Conservation (phyloP, 1,284 basidiomycete species). For the Sphagnurus paluster region DNA sequence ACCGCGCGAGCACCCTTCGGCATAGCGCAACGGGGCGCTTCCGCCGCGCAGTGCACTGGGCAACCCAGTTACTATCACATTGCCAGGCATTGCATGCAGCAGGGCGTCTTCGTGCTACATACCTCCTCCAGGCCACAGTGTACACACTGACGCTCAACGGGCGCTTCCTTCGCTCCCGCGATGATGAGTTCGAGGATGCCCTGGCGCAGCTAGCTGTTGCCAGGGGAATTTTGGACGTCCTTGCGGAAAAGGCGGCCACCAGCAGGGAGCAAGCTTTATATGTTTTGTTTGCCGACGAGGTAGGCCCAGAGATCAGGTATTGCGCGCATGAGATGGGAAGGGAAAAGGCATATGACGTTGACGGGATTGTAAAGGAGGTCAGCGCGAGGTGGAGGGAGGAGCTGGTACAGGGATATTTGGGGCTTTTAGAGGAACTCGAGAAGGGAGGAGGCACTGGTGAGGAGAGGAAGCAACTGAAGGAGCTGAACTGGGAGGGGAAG, state of each 20-base stretch:
- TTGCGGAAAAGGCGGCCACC: slow-evolving; percentile 70
- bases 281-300: slow-evolving; percentile 81
- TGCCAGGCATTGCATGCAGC: slow-evolving; percentile 63
- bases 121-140: slow-evolving; percentile 61
- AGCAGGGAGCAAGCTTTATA: slow-evolving; percentile 91
- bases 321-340: slow-evolving; percentile 86
- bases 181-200: slow-evolving; percentile 79
- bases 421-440: slow-evolving; percentile 54
- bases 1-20: slow-evolving; percentile 56
- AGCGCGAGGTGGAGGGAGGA: slow-evolving; percentile 58
- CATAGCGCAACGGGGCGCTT: slow-evolving; percentile 81
- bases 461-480: slow-evolving; percentile 55
- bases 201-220: slow-evolving; percentile 79
- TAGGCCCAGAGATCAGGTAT: slow-evolving; percentile 90
- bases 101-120: slow-evolving; percentile 53
- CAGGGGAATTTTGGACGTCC: slow-evolving; percentile 71
- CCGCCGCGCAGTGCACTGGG: slow-evolving; percentile 84
- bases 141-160: slow-evolving; percentile 76
- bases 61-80: slow-evolving; percentile 75
- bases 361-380: slow-evolving; percentile 75
- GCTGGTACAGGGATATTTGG: slow-evolving; percentile 67
- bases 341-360: slow-evolving; percentile 79
- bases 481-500: slow-evolving; percentile 80
- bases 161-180: slow-evolving; percentile 71
- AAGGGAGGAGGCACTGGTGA: slow-evolving; percentile 41